These are phyloP conservation scores for Phytophthora cajani DNA, from an alignment of 352 stramenopile species.

Conservation along the genomic window DNA sequence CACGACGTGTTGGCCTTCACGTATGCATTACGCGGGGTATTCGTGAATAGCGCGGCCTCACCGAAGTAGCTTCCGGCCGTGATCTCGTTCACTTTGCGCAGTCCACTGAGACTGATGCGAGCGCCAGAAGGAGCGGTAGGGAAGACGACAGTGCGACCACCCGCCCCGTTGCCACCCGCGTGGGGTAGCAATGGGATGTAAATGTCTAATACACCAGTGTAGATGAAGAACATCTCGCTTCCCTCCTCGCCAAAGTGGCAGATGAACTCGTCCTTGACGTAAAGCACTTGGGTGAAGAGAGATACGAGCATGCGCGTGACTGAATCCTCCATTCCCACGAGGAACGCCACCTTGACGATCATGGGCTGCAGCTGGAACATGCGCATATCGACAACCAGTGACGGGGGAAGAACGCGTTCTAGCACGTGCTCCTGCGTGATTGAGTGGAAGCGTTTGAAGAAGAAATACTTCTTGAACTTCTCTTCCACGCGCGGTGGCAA, in stretches of 20 bases:
- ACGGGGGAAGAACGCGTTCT: conserved; percentile 58
- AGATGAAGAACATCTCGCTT: conserved; percentile 78
- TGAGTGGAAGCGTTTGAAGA: conserved; percentile 74
- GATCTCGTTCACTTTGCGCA: conserved; percentile 69
- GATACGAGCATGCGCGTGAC: conserved; percentile 66
- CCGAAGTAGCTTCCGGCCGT: conserved; percentile 68
- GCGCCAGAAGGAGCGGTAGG: conserved; percentile 10
- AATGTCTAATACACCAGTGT: conserved; percentile 64
- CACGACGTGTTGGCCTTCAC: conserved; percentile 72
- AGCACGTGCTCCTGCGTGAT: conserved; percentile 73
- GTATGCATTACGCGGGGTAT: conserved; percentile 58
- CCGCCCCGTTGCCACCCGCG: not conserved
- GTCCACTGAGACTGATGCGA: conserved; percentile 24
- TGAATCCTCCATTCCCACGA: conserved; percentile 59
- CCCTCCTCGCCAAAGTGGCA: conserved; percentile 64
- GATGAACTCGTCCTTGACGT: conserved; percentile 63
- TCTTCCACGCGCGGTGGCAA: conserved; percentile 49
- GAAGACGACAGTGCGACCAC: not conserved
- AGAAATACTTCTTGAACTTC: conserved; percentile 72
- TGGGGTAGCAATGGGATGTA: conserved; percentile 40
- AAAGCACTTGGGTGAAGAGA: conserved; percentile 63
- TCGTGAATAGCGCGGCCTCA: conserved; percentile 63
- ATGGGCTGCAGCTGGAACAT: conserved; percentile 73
- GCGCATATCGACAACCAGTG: conserved; percentile 65
- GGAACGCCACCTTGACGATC: conserved; percentile 74